Evolutionary conservation across 2,329 filamentous ascomycete species (phyloP).

Genomic region (Chalaropsis ovoidea): DNA sequence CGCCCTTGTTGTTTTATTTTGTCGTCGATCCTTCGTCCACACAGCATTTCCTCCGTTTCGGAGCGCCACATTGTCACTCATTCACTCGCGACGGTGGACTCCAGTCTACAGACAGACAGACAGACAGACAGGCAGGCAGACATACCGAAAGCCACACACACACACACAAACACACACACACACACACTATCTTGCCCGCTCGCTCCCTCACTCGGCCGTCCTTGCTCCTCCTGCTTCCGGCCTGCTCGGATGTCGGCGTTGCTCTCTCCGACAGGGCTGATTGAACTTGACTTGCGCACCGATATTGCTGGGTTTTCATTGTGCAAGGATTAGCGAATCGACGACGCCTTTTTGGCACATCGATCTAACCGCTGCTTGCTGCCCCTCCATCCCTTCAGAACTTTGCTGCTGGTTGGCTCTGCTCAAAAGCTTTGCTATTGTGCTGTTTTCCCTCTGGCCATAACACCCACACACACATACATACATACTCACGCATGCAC

Average conservation of each 20-base stretch:
- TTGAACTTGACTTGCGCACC: neutral
- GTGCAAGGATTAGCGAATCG: neutral
- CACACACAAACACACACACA: no score
- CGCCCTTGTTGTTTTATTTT: conserved; percentile 10
- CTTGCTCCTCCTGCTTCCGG: neutral
- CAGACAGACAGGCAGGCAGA: no score
- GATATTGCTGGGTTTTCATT: conserved; percentile 1
- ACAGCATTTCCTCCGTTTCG: conserved; percentile 11
- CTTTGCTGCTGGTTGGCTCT: neutral
- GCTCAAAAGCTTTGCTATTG: neutral
- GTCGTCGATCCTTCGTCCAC: conserved; percentile 4
- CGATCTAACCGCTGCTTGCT: neutral
- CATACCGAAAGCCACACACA: no score
- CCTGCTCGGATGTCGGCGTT: conserved; percentile 1
- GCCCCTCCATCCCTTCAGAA: conserved; percentile 5
- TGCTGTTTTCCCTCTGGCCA: neutral
- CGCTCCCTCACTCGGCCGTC: no score
- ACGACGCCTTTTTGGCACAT: neutral
- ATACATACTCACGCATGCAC: neutral
- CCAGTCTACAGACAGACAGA: no score
- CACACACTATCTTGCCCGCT: neutral
- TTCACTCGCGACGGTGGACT: neutral
- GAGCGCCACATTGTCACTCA: neutral
- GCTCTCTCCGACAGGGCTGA: neutral
- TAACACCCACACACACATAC: neutral